Evolutionary conservation across 495 filamentous ascomycete genomes (phyloP).

Genomic region (Rhypophila decipiens): DNA sequence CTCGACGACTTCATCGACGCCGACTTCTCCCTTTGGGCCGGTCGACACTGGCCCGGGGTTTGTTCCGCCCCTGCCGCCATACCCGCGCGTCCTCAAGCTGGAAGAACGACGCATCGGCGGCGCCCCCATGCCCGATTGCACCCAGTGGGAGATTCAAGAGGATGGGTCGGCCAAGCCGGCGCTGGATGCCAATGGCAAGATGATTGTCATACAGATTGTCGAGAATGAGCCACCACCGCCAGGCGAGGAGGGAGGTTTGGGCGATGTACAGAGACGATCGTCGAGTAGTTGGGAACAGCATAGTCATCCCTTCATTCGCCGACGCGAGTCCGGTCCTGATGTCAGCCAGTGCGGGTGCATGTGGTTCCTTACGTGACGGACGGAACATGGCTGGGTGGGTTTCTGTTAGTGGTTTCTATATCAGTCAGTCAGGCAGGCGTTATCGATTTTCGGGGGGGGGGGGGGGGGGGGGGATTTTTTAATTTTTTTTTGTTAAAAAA

Average conservation of each 20-base stretch:
- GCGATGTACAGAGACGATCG: slow-evolving; percentile 2
- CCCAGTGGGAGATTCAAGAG: slow-evolving; percentile 60
- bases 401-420: too few relatives aligned
- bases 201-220: slow-evolving; percentile 50
- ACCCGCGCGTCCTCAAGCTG: slow-evolving; percentile 71
- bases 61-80: slow-evolving; percentile 29
- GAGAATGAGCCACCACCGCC: slow-evolving; percentile 32
- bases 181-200: slow-evolving; percentile 29
- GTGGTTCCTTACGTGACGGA: slow-evolving; percentile 24
- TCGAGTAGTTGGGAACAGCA: not conserved
- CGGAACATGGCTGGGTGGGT: too few relatives aligned
- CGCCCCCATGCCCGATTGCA: slow-evolving; percentile 43
- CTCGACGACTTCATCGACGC: slow-evolving; percentile 5
- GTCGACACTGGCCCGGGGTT: slow-evolving; percentile 8
- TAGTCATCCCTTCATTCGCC: too few relatives aligned
- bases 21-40: slow-evolving; percentile 9
- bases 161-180: slow-evolving; percentile 32
- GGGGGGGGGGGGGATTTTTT: too few relatives aligned
- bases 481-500: too few relatives aligned
- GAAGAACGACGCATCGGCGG: slow-evolving; percentile 62
- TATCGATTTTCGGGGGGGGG: too few relatives aligned
- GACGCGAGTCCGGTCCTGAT: slow-evolving; percentile 8
- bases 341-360: slow-evolving; percentile 23
- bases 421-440: too few relatives aligned
- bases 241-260: not conserved